Base-by-base conservation (phyloP, 805 yeast species). In the Lipomyces yamanashiensis region DNA sequence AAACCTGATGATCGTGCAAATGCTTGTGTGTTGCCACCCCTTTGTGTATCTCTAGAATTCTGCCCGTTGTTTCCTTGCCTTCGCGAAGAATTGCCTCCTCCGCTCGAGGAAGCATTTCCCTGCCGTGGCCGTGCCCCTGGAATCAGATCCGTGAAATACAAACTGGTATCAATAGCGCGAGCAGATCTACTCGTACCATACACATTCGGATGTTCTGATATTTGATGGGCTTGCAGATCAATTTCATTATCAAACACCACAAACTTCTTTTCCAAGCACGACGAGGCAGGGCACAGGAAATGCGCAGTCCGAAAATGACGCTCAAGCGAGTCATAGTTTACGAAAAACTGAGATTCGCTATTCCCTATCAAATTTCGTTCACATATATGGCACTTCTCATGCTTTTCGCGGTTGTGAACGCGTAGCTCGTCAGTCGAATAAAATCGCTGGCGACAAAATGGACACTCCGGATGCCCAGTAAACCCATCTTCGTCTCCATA, bases 341-440 rank as follows among this genome's bases (percentile, higher is more conserved):
- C 81, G 77, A 88, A 95, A 76, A 89, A 92, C 69, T 85, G 87
- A 0, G 96, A 96, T 34, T 79, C 77, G 15, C 83, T 74, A 33
- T 63, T 54, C 28, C 71, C 70, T 0, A 86, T 78, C 70, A 85
- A 82, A 1, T 81, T 74, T 73, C 84, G 87, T 34, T 92, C 96
- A 78, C 99, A 95, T 39, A 95, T 86, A 71, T 87, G 90, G 75
- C 99, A 95, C 68, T 87, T 85, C 73, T 92, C 97, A 75, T 95
- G 99, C 54, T 78, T 78, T 64, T 89, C 88, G 69, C 96, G 81
- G 77, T 92, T 83, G 75, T 95, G 99, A 39, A 86, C 76, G 67
- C 84, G 85, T 70, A 92, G 80, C 74, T 92, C 98, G 74, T 93
- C 97, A 45, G 86, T 90, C 0, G 96, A 90, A 74, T 95, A 95